A percentile compares a stretch with the other conserved stretches of the same genome.
These are phyloP conservation scores for Globisporangium nagaii DNA, from an alignment of 352 stramenopile species.

Conservation along the genomic window DNA sequence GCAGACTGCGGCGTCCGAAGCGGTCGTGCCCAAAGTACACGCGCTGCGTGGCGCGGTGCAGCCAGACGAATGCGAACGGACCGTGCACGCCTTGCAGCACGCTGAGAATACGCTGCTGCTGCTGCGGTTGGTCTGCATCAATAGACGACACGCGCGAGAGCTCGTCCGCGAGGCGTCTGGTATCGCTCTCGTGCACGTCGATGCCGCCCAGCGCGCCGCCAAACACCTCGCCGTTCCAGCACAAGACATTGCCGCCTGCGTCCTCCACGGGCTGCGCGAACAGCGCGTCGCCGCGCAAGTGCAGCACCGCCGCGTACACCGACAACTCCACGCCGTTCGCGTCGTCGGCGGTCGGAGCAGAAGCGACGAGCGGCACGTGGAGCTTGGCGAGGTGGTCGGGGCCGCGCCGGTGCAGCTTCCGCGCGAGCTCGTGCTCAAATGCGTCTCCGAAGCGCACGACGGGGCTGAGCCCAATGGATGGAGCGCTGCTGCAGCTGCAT, in stretches of 20 bases:
- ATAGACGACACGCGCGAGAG: conserved; percentile 19
- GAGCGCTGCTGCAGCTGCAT: background rate
- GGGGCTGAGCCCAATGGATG: too few species aligned
- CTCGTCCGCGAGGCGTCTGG: conserved; percentile 35
- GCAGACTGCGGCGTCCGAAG: conserved; percentile 87
- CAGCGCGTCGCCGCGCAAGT: conserved; percentile 77
- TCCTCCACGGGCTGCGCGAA: conserved; percentile 81
- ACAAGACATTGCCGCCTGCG: conserved; percentile 52
- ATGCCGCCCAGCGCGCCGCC: conserved; percentile 10
- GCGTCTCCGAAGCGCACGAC: background rate
- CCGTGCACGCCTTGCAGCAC: conserved; percentile 46
- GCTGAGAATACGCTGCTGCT: conserved; percentile 14
- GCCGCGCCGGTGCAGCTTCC: conserved; percentile 18
- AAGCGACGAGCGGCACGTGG: background rate
- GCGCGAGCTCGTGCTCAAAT: conserved; percentile 12
- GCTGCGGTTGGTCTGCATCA: background rate
- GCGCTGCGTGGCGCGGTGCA: conserved; percentile 41
- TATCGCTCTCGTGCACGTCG: conserved; percentile 31
- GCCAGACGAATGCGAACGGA: conserved; percentile 85
- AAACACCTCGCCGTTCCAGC: conserved; percentile 95
- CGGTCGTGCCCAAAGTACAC: conserved; percentile 91
- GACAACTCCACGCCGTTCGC: conserved; percentile 17
- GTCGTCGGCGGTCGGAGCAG: too few species aligned
- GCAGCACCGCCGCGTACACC: conserved; percentile 84
- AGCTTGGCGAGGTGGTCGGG: conserved; percentile 19